Evolutionary conservation across 1,139 yeast species (phyloP).

Genomic region (Scheffersomyces illinoinensis): DNA sequence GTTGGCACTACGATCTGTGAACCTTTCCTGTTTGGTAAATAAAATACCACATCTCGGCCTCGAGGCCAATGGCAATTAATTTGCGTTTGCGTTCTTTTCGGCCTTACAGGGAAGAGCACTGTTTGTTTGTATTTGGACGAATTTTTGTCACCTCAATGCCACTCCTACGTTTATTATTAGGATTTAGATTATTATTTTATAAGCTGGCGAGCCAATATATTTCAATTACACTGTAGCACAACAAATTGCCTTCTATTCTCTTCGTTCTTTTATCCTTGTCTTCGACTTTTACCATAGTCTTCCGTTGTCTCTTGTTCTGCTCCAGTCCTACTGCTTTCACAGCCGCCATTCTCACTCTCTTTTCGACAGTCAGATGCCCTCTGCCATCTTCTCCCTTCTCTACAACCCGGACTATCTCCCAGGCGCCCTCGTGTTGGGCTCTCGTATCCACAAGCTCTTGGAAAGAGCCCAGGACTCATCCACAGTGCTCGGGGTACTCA

Average conservation of each 20-base stretch:
- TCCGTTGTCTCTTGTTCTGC: background rate
- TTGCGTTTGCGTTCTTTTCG: background rate
- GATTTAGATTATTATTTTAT: background rate
- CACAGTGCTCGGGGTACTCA: slow-evolving; percentile 30
- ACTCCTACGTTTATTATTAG: background rate
- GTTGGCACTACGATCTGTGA: background rate
- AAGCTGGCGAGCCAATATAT: background rate
- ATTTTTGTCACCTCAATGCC: background rate
- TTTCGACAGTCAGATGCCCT: background rate
- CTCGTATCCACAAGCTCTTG: slow-evolving; percentile 24
- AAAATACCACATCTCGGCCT: background rate
- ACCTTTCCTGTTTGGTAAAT: background rate
- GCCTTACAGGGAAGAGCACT: background rate
- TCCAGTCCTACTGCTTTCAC: background rate
- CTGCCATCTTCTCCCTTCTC: slow-evolving; percentile 68
- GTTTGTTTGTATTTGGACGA: background rate
- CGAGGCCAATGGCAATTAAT: background rate
- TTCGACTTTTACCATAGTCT: background rate
- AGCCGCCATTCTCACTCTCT: background rate
- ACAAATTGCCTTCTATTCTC: background rate
- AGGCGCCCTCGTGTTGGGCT: slow-evolving; percentile 71
- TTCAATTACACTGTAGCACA: background rate
- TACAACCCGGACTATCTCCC: slow-evolving; percentile 69
- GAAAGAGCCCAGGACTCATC: slow-evolving; percentile 1
- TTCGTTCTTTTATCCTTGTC: background rate